These are phyloP conservation scores for Leptosphaerulina australis DNA, from an alignment of 2,329 filamentous ascomycete genomes.

Conservation along the genomic window DNA sequence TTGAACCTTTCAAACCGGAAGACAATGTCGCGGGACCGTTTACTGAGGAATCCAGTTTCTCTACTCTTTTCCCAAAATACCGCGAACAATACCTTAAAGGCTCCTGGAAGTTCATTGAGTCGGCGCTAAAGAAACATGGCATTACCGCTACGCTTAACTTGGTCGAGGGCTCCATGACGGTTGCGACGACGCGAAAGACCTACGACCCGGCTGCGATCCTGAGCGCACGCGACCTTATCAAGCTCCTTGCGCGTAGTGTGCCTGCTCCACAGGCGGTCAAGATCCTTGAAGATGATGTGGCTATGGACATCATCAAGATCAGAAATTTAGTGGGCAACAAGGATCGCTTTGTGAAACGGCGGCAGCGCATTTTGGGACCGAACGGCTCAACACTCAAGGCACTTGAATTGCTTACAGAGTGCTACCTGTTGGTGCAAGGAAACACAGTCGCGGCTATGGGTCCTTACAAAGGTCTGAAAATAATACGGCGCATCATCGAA, in stretches of 20 bases:
- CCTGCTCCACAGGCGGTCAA: conserved; percentile 92
- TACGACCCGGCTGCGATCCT: conserved; percentile 92
- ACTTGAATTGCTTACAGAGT: conserved; percentile 86
- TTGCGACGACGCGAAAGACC: conserved; percentile 91
- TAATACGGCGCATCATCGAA: conserved; percentile 81
- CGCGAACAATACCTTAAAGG: conserved; percentile 92
- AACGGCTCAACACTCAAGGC: conserved; percentile 93
- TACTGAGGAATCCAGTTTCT: conserved; percentile 90
- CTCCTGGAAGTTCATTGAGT: conserved; percentile 89
- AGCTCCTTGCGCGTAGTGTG: conserved; percentile 81
- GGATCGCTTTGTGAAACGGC: conserved; percentile 91
- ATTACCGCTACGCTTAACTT: conserved; percentile 92
- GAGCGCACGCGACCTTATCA: conserved; percentile 92
- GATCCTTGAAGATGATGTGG: conserved; percentile 89
- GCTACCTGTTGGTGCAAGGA: conserved; percentile 90
- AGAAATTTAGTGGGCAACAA: conserved; percentile 89
- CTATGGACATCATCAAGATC: conserved; percentile 96
- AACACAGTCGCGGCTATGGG: conserved; percentile 94
- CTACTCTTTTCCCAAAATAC: conserved; percentile 90
- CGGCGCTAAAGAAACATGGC: conserved; percentile 81
- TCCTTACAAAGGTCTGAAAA: conserved; percentile 89
- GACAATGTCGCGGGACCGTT: conserved; percentile 88
- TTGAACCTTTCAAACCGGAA: conserved; percentile 82
- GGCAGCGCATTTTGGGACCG: conserved; percentile 90
- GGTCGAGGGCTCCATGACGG: conserved; percentile 94